Evolutionary conservation across 345 rosid genomes (phyloP), one percentile per base, ranked within the genome.

Genomic region (Gossypium longicalyx): DNA sequence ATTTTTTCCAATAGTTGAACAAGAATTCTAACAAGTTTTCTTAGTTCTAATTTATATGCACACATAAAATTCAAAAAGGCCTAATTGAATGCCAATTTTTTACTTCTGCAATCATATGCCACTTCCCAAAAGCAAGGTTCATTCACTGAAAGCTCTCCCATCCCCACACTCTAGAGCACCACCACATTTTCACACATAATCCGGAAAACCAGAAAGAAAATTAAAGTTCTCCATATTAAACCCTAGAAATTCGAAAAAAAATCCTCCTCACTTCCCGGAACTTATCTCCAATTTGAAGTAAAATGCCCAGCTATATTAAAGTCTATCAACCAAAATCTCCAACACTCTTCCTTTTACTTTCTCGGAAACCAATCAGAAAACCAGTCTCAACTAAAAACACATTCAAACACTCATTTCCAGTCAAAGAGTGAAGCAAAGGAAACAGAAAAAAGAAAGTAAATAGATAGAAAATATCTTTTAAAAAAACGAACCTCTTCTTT

Each of bases 401-500:
- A 23, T 58, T 51, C 23, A 43, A 25, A 29, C 70, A 1, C 59
- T 41, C 71, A 67, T 67, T 65, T 45, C 51, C 27, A 51, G 29
- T 48, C 45, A 13, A 67, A 45, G 41, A 47, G 71, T 3, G 65
- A 11, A 12, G 60, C 19, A 61, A 53, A 9, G 48, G 22, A 61
- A 25, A 52, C 29, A 51, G 13, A 57, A 63, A 68, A 38, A 57
- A 63, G 62, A 38, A 76, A 91, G 98, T 74, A 93, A 76, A 73
- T 76, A 80, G 71, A 93, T 97, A 83, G 6, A 51, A 15, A 6
- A 51, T 51, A 51, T 51, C 7, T 34, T 34, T 34, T 34, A 62
- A 13, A 41, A 48, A 54, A 43, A 47, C 79, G 12, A 29, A 96
- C 99, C 98, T 96, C 99, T 56, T 93, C 95, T 65, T 96, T 96